These are phyloP conservation scores for Colletotrichum simmondsii DNA, from an alignment of 2,329 filamentous ascomycete genomes.

Conservation along the genomic window DNA sequence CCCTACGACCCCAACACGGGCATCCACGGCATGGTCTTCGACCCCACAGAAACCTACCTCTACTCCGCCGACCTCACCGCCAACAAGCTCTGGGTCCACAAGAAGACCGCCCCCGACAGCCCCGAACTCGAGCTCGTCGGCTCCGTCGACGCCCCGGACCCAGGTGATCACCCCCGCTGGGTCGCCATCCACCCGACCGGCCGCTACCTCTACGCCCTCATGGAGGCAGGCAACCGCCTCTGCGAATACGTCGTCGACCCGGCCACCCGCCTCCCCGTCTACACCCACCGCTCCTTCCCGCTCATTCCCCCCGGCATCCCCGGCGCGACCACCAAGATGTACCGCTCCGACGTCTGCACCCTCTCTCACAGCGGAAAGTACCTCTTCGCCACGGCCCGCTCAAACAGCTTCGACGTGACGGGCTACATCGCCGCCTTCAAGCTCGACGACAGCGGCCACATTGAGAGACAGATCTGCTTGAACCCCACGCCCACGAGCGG, in stretches of 20 bases:
- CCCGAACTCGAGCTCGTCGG: constrained; percentile 67
- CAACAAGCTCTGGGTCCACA: constrained; percentile 88
- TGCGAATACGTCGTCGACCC: constrained; percentile 86
- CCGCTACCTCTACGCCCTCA: constrained; percentile 84
- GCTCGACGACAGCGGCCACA: constrained; percentile 73
- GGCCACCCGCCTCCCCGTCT: constrained; percentile 78
- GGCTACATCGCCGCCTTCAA: constrained; percentile 87
- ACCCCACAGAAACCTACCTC: constrained; percentile 77
- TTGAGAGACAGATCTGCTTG: constrained; percentile 82
- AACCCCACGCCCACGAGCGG: constrained; percentile 89
- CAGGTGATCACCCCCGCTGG: constrained; percentile 86
- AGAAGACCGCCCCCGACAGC: constrained; percentile 59
- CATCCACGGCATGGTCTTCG: constrained; percentile 86
- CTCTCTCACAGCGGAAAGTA: constrained; percentile 76
- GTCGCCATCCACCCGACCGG: constrained; percentile 85
- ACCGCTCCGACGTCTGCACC: constrained; percentile 86
- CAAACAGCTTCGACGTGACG: constrained; percentile 79
- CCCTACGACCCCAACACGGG: constrained; percentile 76
- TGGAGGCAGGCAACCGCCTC: constrained; percentile 89
- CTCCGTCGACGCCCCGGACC: constrained; percentile 75
- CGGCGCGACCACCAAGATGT: constrained; percentile 66
- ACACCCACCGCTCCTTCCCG: constrained; percentile 80
- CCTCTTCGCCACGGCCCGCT: constrained; percentile 86
- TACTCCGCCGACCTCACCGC: constrained; percentile 83
- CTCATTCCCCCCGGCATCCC: constrained; percentile 80